Evolutionary conservation across 2,329 filamentous ascomycete genomes (phyloP), one percentile per base, ranked within the genome.

Genomic region (Arthrobotrys musiformis): DNA sequence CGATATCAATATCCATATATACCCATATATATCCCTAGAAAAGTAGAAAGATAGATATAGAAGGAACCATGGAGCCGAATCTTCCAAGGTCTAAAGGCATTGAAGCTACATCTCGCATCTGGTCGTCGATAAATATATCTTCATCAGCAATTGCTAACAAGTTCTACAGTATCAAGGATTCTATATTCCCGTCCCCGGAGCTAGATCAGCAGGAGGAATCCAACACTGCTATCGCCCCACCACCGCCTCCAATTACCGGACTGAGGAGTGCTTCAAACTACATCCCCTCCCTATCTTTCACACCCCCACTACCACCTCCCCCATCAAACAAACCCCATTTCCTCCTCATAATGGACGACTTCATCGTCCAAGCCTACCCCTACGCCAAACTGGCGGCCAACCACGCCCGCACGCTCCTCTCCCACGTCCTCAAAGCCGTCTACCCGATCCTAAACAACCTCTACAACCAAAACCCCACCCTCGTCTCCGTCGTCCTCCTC

Each of bases 371-470:
- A 30, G 44, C 52, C 40, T 70, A 77, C 50, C 66, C 66, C 9
- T 70, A 66, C 60, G 50, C 52, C 19, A 56, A 58, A 63, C 4
- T 42, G 35, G 42, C 56, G 4, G 40, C 22, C 48, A 7, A 5
- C 26, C 58, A 66, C 9, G 37, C 67, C 5, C 70, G 35, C n/a
- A 17, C 35, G 24, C 28, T 44, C 28, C n/a, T 70, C 73, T 42
- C 73, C 15, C 37, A 66, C 40, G 33, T 70, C 42, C 33, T 70
- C 33, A 46, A 58, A 24, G n/a, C 33, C 13, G n/a, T 77, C 40
- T 77, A 77, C 73, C 73, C 73, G 22, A 26, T 61, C 30, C 52
- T 77, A n/a, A 66, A 70, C 60, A 19, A 26, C 24, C 73, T 77
- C 9, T 77, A 77, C 60, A 67, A 77, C 60, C 28, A 62, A 35